Conservation (phyloP, 306 rosid species). For the Heteromeles arbutifolia region DNA sequence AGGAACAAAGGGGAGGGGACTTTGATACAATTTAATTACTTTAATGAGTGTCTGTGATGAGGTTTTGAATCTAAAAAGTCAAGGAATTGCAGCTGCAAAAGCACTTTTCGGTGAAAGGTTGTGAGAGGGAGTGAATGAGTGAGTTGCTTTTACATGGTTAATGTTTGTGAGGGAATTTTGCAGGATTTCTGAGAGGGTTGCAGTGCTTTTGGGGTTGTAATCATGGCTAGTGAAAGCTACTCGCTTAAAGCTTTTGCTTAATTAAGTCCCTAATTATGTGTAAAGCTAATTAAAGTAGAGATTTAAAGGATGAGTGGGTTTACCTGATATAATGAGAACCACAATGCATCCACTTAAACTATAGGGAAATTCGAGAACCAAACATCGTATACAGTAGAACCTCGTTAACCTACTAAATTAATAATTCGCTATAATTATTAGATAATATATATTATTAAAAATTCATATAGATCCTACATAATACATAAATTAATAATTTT, state of each 20-base stretch:
- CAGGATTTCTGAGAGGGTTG: slow-evolving; percentile 48
- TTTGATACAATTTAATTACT: slow-evolving; percentile 23
- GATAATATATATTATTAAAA: no score
- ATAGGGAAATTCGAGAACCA: neutral
- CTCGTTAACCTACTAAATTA: no score
- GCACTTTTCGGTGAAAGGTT: slow-evolving; percentile 94
- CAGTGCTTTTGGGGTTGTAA: slow-evolving; percentile 72
- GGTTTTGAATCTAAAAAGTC: slow-evolving; percentile 46
- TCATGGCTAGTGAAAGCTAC: slow-evolving; percentile 58
- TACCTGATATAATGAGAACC: slow-evolving; percentile 39
- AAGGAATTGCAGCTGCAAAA: slow-evolving; percentile 42
- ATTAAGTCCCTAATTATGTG: slow-evolving; percentile 39
- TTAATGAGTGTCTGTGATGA: slow-evolving; percentile 52
- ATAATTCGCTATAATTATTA: no score
- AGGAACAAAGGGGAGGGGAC: slow-evolving; percentile 34
- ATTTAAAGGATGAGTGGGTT: slow-evolving; percentile 39
- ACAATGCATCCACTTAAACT: slow-evolving; percentile 19
- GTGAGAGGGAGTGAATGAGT: neutral
- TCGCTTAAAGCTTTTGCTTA: slow-evolving; percentile 31
- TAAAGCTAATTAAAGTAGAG: slow-evolving; percentile 47
- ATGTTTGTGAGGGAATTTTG: slow-evolving; percentile 33
- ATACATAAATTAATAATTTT: no score
- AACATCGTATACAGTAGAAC: neutral
- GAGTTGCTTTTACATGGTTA: slow-evolving; percentile 20
- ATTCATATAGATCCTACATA: no score